Percentiles rank a stretch among this genome's conserved stretches.
Conservation (phyloP, 805 yeast species). For the Pichia heedii region DNA sequence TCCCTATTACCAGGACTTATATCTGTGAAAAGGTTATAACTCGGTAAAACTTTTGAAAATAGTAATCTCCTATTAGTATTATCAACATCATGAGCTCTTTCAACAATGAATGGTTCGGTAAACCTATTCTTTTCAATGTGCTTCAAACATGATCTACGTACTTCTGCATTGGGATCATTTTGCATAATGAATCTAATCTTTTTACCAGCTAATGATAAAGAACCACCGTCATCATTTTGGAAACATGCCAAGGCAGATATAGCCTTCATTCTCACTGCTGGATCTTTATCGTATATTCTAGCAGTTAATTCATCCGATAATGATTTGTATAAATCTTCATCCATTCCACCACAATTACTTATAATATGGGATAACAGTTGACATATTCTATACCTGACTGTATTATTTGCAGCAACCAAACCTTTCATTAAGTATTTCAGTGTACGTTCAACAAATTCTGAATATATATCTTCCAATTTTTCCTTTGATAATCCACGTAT, state of each 20-base stretch:
- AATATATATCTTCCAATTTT: conserved; percentile 18
- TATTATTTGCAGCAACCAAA: conserved; percentile 62
- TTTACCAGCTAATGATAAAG: conserved; percentile 37
- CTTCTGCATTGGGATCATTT: conserved; percentile 81
- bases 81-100: conserved; percentile 76
- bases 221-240: conserved; percentile 47
- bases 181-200: conserved; percentile 45
- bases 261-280: conserved; percentile 75
- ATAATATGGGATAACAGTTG: conserved; percentile 67
- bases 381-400: conserved; percentile 71
- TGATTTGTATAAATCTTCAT: conserved; percentile 57
- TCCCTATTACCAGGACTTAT: conserved; percentile 52
- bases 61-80: conserved; percentile 63
- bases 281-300: conserved; percentile 67
- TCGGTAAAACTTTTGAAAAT: conserved; percentile 58
- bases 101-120: conserved; percentile 54
- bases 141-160: conserved; percentile 72
- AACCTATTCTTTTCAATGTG: conserved; percentile 49
- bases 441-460: conserved; percentile 49
- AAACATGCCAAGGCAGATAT: conserved; percentile 70
- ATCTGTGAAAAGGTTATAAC: conserved; percentile 49
- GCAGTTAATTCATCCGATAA: conserved; percentile 51
- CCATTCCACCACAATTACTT: conserved; percentile 65
- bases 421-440: conserved; percentile 70
- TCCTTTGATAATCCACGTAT: not conserved